Evolutionary conservation across 805 yeast species (phyloP), one percentile per base, ranked within the genome.

Genomic region (Monosporozyma servazzii): DNA sequence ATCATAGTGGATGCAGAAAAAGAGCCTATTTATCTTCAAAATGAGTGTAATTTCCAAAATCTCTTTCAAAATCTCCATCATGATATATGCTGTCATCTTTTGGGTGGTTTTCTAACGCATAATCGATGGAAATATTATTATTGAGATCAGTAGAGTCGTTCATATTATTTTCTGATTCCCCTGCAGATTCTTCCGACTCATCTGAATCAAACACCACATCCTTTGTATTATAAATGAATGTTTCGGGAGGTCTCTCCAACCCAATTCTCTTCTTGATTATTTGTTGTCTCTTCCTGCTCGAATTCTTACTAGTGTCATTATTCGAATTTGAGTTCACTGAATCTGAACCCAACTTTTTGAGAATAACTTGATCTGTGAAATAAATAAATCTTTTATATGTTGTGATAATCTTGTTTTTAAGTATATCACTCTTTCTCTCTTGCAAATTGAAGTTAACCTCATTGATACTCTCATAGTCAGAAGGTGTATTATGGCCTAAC

Each of bases 291-390:
- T 33, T 30, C 5, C 47, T 52, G 13, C 20, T 15, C 11, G 44
- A 41, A 29, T 29, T 40, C 13, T 18, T 31, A 40, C 45, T 30
- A 2, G 43, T 58, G 44, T 62, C 63, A 29, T 54, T 58, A 23
- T 51, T 60, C 1, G 65, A 63, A 37, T 56, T 55, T 5, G 60
- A 66, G 40, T 69, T 50, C 49, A 75, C 74, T 0, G 83, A 75
- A 47, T 80, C 62, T 1, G 83, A 80, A 4, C 82, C 80, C 56
- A 81, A 66, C n/a, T 82, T 81, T 47, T 78, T 76, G 13, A 79
- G 77, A 48, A 81, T 78, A 17, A 79, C 69, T 37, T 71, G 73
- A 62, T 80, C 84, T 1, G 84, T 77, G 47, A 76, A 64, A 52
- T 69, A 66, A 37, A 75, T 56, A 41, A 80, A 60, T 1, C 71